A percentile compares a stretch with the other conserved stretches of the same genome.
Conservation (phyloP, 441 rosid genomes). For the Populus hybrid region DNA sequence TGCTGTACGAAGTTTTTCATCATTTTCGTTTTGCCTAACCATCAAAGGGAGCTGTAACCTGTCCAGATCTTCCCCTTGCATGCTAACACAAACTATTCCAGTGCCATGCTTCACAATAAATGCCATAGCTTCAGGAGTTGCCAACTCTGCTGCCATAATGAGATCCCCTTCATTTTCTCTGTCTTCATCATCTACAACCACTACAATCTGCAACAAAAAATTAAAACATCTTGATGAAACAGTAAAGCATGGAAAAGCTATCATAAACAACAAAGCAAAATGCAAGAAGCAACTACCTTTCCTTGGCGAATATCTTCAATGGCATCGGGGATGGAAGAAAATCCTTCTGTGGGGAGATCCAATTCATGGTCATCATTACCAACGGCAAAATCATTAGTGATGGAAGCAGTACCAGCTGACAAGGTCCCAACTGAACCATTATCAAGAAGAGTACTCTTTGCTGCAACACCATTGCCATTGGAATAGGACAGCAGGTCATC, state of each 20-base stretch:
- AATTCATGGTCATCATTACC: constrained; percentile 63
- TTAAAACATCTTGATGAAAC: background rate
- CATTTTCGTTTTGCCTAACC: constrained; percentile 76
- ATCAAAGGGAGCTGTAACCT: constrained; percentile 83
- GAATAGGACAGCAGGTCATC: constrained; percentile 49
- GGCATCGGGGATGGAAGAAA: constrained; percentile 80
- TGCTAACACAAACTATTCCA: constrained; percentile 92
- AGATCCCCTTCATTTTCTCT: constrained; percentile 97
- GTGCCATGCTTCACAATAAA: constrained; percentile 90
- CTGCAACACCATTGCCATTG: constrained; percentile 29
- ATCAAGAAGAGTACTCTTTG: constrained; percentile 26
- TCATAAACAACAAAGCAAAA: background rate
- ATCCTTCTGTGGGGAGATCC: constrained; percentile 71
- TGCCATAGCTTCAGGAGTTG: constrained; percentile 94
- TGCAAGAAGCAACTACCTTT: constrained; percentile 48
- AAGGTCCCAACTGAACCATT: constrained; percentile 32
- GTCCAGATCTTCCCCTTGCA: constrained; percentile 74
- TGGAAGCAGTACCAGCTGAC: constrained; percentile 45
- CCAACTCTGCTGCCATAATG: constrained; percentile 82
- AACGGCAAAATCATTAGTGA: constrained; percentile 26
- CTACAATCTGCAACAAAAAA: constrained; percentile 55
- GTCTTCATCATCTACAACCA: constrained; percentile 94
- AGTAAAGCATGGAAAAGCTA: background rate
- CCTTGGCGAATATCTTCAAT: constrained; percentile 90
- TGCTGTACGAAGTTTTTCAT: constrained; percentile 83